Base-by-base conservation (phyloP, 2,329 filamentous ascomycete genomes). In the Apiospora kogelbergensis region DNA sequence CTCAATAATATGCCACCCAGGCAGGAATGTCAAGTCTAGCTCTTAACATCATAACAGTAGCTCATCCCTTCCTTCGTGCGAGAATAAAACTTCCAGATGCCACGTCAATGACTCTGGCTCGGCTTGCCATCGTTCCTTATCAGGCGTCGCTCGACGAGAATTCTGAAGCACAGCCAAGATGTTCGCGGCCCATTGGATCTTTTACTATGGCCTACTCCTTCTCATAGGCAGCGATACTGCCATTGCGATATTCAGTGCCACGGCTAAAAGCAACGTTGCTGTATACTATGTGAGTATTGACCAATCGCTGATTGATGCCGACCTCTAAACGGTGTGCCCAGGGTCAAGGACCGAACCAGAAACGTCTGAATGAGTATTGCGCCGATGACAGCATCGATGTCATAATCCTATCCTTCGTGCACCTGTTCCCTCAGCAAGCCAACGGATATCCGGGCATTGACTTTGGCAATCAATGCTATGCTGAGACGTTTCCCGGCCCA, bases 321-420 rank as follows among this genome's bases (percentile, higher is more conserved):
- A 6, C 37, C 7, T 6, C 42, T 37, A 64, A 5, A 20, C 20
- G 4, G 13, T 2, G 10, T 15, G 2, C 63, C 17, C 68, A 84
- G 81, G 82, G 82, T 41, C 78, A 81, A 77, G 82, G 81, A 66
- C 73, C 78, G 2, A 74, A 78, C 67, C 81, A 84, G 71, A 68
- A 74, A 22, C 71, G 73, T n/a, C 75, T 84, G 30, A 71, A 73
- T n/a, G 72, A 75, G 3, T 82, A 81, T 70, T 84, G 81, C 71
- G 74, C 80, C 37, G 76, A 81, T 60, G 72, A 79, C 1, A 75
- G 73, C 30, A 78, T 84, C 65, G 82, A 84, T 68, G 77, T 83
- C 17, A 83, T 84, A 70, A 76, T 82, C 17, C 74, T 84, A 5
- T 82, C 78, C 3, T 84, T 84, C 70, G 78, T 84, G 24, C 73